Evolutionary conservation across 257 asterid species (phyloP), one percentile per base, ranked within the genome.

Genomic region (Petunia axillaris): DNA sequence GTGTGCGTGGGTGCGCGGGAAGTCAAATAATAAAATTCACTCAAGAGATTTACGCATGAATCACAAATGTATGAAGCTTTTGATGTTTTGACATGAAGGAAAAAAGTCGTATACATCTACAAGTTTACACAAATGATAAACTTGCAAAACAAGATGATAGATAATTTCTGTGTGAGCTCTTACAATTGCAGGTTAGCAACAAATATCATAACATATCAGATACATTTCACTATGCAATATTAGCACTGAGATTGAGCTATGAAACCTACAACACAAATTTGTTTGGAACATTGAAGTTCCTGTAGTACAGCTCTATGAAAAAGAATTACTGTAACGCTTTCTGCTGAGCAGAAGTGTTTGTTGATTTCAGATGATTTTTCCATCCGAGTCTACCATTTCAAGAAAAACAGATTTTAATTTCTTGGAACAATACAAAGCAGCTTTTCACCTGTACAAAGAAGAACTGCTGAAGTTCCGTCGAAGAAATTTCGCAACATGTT

Each of bases 391-490:
- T 40, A 0, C 54, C 41, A 43, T 67, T 41, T 67, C 54, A 48
- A 71, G 43, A 35, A 50, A 71, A 48, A 71, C 25, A 48, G 25
- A 59, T 48, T 11, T 71, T 2, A 48, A 35, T 48, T 70, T 35
- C 77, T 25, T 48, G 44, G 5, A 71, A 35, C 62, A 25, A 25
- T 46, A 48, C 25, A 10, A 48, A 70, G 50, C 62, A 71, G 44
- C 11, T 35, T 55, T 48, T 48, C 77, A 94, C 99, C 96, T 91
- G 91, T 91, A 95, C 91, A 95, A 86, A 76, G 92, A 85, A 81
- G 99, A 93, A 65, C 93, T 85, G 89, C 91, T 89, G 81, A 93
- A 95, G 88, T 95, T 95, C 79, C 90, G 93, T 84, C 95, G 86
- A 83, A 93, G 88, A 88, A 93, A 92, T 91, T 93, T 95, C 2